Percentiles rank a stretch among this genome's conserved stretches.
phyloP scores from a whole-genome alignment of 345 rosid genomes.

The Aquilaria sinensis region DNA sequence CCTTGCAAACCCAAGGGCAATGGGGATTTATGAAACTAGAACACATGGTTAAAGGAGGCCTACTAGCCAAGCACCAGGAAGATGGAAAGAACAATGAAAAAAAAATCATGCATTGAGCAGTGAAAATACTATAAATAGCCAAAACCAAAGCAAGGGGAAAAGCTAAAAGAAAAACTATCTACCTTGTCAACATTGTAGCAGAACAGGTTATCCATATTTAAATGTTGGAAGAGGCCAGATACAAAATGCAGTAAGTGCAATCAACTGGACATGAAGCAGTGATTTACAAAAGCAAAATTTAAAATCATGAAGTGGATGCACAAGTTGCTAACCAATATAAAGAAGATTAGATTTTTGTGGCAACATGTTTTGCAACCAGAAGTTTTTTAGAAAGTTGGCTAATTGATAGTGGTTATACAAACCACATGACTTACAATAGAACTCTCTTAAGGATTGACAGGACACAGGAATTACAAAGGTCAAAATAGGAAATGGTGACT shows the following conservation, averaged over 20 bases:
- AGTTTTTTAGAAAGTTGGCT: not conserved
- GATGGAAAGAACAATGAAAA: not conserved
- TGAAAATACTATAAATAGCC: not conserved
- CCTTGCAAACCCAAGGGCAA: not conserved
- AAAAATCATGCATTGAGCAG: not conserved
- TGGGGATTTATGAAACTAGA: constrained; percentile 1
- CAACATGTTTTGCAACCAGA: not conserved
- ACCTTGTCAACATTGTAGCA: not conserved
- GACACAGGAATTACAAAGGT: not conserved
- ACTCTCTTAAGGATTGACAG: not conserved
- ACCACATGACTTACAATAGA: constrained; percentile 4
- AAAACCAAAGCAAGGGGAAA: not conserved
- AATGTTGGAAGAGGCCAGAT: constrained; percentile 10
- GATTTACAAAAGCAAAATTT: not conserved
- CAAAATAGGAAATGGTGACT: not conserved
- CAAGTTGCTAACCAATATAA: not conserved
- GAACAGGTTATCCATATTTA: not conserved
- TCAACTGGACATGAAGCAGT: not conserved
- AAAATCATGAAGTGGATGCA: not conserved
- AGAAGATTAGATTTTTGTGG: not conserved
- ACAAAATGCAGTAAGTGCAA: not conserved
- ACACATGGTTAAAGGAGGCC: not conserved
- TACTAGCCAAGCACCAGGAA: not conserved
- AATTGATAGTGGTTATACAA: not conserved
- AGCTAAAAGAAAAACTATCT: not conserved